phyloP scores from a whole-genome alignment of 768 basidiomycete genomes.

The Suillus fuscotomentosus region DNA sequence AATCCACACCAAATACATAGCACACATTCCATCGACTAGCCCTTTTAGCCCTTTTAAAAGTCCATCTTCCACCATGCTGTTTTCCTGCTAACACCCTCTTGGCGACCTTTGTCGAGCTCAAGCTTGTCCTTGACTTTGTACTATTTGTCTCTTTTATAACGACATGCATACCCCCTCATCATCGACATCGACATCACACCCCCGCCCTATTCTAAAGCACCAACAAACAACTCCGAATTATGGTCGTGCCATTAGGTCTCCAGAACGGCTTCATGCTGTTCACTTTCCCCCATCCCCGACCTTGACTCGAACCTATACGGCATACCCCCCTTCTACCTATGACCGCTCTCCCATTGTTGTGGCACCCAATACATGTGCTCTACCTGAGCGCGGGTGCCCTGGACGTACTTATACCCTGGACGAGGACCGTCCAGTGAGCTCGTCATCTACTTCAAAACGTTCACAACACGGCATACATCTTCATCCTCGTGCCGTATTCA shows the following conservation, averaged over 20 bases:
- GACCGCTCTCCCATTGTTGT: constrained; percentile 82
- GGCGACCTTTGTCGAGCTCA: constrained; percentile 1
- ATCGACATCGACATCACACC: constrained; percentile 14
- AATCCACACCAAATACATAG: constrained; percentile 12
- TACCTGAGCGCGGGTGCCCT: constrained; percentile 78
- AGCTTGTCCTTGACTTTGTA: neutral
- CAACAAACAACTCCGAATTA: constrained; percentile 24
- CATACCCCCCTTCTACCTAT: constrained; percentile 50
- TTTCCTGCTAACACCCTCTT: constrained; percentile 14
- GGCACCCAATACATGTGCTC: constrained; percentile 65
- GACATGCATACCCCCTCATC: constrained; percentile 12
- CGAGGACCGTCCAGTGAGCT: constrained; percentile 24
- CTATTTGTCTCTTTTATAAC: neutral
- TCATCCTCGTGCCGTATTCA: constrained; percentile 43
- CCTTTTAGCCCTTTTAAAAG: constrained; percentile 7
- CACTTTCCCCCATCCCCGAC: constrained; percentile 44
- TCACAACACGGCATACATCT: constrained; percentile 36
- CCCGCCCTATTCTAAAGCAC: constrained; percentile 62
- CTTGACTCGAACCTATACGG: constrained; percentile 38
- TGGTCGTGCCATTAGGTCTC: constrained; percentile 16
- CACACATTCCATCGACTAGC: constrained; percentile 12
- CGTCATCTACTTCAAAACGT: constrained; percentile 15
- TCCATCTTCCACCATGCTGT: constrained; percentile 7
- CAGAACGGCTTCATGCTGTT: constrained; percentile 40
- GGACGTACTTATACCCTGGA: constrained; percentile 64